phyloP scores from a whole-genome alignment of 2,329 filamentous ascomycete species.

The Gnomoniopsis sp. region DNA sequence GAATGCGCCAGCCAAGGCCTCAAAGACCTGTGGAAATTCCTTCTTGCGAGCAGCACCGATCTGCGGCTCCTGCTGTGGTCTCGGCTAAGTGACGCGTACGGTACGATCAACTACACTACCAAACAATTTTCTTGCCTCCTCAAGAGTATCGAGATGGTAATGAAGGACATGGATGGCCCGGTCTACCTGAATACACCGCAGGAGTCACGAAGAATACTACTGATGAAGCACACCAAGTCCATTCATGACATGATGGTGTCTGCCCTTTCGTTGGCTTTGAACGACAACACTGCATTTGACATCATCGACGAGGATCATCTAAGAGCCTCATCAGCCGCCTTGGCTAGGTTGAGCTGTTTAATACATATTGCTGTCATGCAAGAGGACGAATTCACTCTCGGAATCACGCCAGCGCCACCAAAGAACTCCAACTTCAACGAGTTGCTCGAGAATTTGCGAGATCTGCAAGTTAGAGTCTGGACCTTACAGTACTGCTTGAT shows the following conservation, averaged over 20 bases:
- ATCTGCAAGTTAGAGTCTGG: conserved; percentile 87
- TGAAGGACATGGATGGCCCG: conserved; percentile 60
- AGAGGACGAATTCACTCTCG: conserved; percentile 82
- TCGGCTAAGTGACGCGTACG: conserved; percentile 84
- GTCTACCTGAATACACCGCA: conserved; percentile 57
- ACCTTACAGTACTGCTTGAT: conserved; percentile 80
- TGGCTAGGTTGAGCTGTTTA: conserved; percentile 69
- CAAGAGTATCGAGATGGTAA: conserved; percentile 79
- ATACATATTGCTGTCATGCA: conserved; percentile 77
- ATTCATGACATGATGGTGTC: conserved; percentile 74
- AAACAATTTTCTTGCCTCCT: conserved; percentile 88
- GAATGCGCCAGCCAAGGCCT: conserved; percentile 56
- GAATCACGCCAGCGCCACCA: conserved; percentile 61
- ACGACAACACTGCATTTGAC: conserved; percentile 70
- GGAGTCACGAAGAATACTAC: conserved; percentile 63
- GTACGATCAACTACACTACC: conserved; percentile 76
- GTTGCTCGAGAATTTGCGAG: conserved; percentile 69
- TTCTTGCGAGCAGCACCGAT: conserved; percentile 77
- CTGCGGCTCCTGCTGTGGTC: conserved; percentile 87
- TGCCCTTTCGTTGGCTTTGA: conserved; percentile 65
- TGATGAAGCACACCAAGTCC: conserved; percentile 75
- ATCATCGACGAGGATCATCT: conserved; percentile 81
- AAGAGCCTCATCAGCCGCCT: conserved; percentile 65
- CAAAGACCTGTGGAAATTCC: conserved; percentile 79
- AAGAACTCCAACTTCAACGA: conserved; percentile 52